These are phyloP conservation scores for Angophora floribunda DNA, from an alignment of 345 rosid genomes.

Conservation along the genomic window DNA sequence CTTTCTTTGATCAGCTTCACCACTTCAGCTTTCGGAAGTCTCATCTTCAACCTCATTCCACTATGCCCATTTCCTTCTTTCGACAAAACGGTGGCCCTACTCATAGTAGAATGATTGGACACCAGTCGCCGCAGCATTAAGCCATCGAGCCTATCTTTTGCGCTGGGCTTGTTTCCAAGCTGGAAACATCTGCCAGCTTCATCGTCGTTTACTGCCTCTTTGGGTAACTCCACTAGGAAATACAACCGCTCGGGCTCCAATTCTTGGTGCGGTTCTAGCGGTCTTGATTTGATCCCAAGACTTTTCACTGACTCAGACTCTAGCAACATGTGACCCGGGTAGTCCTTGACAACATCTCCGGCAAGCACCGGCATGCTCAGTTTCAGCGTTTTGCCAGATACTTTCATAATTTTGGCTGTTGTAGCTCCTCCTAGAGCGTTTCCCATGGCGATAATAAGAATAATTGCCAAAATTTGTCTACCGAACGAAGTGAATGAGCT, in stretches of 20 bases:
- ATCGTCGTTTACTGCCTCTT: neutral
- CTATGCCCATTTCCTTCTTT: neutral
- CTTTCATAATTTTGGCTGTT: neutral
- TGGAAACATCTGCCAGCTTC: neutral
- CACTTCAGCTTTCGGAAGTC: neutral
- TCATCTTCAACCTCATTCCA: neutral
- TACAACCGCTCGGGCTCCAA: neutral
- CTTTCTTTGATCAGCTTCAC: neutral
- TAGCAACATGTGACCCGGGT: neutral
- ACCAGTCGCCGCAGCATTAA: neutral
- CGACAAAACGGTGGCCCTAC: neutral
- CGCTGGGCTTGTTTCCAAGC: neutral
- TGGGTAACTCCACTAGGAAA: neutral
- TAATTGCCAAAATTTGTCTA: neutral
- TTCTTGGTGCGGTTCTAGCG: neutral
- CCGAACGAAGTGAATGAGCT: neutral
- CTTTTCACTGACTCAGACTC: neutral
- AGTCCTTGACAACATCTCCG: neutral
- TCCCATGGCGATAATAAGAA: neutral
- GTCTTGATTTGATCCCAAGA: neutral
- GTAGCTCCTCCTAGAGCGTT: neutral
- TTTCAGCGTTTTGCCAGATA: neutral
- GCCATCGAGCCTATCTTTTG: neutral
- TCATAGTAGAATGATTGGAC: neutral
- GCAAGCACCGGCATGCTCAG: neutral